phyloP scores from a whole-genome alignment of 257 asterid genomes.

The Voacanga thouarsii region DNA sequence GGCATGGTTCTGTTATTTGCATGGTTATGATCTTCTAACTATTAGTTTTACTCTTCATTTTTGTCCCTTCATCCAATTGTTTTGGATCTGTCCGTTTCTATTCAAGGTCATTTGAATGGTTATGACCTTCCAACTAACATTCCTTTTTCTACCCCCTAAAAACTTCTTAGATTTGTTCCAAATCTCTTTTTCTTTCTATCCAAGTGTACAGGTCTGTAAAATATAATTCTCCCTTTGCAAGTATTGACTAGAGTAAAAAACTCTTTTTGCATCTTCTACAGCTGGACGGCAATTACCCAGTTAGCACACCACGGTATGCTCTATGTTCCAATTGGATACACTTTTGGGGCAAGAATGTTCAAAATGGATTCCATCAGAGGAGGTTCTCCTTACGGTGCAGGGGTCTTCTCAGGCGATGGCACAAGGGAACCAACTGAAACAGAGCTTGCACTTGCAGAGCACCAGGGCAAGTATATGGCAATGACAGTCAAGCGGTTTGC shows the following conservation, averaged over 20 bases:
- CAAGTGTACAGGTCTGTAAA: not conserved
- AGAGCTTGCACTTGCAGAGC: constrained; percentile 56
- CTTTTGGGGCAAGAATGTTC: constrained; percentile 60
- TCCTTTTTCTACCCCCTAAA: too few relatives aligned
- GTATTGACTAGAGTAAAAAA: not conserved
- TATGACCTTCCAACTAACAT: too few relatives aligned
- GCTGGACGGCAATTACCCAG: constrained; percentile 62
- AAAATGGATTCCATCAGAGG: constrained; percentile 36
- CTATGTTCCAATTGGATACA: constrained; percentile 59
- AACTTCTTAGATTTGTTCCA: not conserved
- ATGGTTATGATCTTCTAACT: not conserved
- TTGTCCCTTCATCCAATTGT: not conserved
- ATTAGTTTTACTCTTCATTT: too few relatives aligned
- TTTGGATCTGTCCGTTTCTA: too few relatives aligned
- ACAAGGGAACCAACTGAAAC: constrained; percentile 38
- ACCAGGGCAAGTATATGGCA: constrained; percentile 65
- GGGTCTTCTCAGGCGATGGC: constrained; percentile 58
- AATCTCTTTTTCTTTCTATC: not conserved
- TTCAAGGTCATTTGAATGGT: not conserved
- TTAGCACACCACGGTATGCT: constrained; percentile 65
- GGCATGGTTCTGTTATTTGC: not conserved
- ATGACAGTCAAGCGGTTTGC: constrained; percentile 36
- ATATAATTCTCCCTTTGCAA: not conserved
- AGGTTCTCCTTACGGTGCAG: constrained; percentile 66
- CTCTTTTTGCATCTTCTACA: constrained; percentile 14